Evolutionary conservation across 176 grass and related monocot species (phyloP), one percentile per base, ranked within the genome.

Genomic region (Cenchrus purpureus): DNA sequence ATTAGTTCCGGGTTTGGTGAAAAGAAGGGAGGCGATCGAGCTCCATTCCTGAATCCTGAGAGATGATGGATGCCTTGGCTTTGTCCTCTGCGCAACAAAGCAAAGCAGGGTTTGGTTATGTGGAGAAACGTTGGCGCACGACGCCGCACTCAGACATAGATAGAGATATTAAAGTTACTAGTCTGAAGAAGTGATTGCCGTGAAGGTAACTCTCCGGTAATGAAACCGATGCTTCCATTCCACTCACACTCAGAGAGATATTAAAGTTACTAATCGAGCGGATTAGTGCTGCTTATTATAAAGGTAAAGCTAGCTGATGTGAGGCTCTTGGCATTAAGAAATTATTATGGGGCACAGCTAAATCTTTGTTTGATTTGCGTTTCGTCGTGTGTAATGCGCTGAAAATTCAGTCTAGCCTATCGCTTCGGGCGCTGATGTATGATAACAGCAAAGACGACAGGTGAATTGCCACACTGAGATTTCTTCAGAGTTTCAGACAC

Each of bases 41-140:
- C 54, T 17, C 71, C 25, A 15, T 68, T 25, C 7, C 68, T 11
- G 65, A 54, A 16, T 25, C 7, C 68, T 11, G 65, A 54, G 25
- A 79, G 22, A 13, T 6, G 10, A 17, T 65, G 58, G 12, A 1
- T 15, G 66, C 16, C 19, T 68, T 65, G 28, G 10, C 17, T 69
- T 71, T 63, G 70, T 46, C 48, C 42, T 60, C 31, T 68, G 61
- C 9, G 63, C 20, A 44, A 44, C 59, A 54, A 54, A 63, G 19
- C 59, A 54, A 54, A 63, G 19, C 51, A 66, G 51, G 16, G 37
- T 2, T 40, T 40, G 61, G 52, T 68, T 89, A 91, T 82, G 86
- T 82, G 78, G 90, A 82, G 90, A 88, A 91, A 72, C 82, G 86
- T 78, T 68, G 82, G 66, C 68, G 90, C 82, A 85, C 65, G 60